Base-by-base conservation (phyloP, 495 filamentous ascomycete species). In the Glonium stellatum region DNA sequence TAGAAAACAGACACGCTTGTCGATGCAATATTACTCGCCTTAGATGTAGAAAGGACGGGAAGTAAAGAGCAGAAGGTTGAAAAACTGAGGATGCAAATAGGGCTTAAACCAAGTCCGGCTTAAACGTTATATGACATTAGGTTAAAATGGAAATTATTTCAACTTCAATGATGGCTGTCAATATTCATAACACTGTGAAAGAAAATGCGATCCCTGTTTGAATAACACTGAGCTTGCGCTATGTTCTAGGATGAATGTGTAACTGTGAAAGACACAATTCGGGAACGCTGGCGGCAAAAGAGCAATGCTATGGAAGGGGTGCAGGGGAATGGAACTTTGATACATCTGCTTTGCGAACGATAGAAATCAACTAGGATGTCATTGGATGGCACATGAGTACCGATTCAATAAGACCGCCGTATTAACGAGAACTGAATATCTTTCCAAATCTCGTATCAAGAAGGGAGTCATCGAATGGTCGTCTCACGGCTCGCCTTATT, bases 41-140 rank as follows among this genome's bases (percentile, higher is more conserved):
- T 68, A 42, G 59, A 68, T 10, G 63, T 58, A 12, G 63, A 66
- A 18, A 56, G 62, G 1, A 54, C 55, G 11, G 62, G 66, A 19
- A 66, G 23, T 46, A 59, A 62, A 39, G 59, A 47, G 34, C 44
- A 31, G 49, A 68, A 66, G 56, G 19, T 39, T 4, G 62, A 68
- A 34, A 59, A 47, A 49, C 47, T 68, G 19, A 48, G 66, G 23
- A 9, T 66, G 55, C 62, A 68, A 51, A 55, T 68, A 36, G 62
- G 66, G 12, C 34, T 68, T 50, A 62, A 54, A 57, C 49, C 66
- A 47, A 65, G 56, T 41, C 66, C 66, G 1, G 59, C 57, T 15
- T 68, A 55, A 67, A 41, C 48, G 2, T 6, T 3, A 31, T 58
- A n/a, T 49, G 37, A n/a, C 46, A n/a, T 57, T 41, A 21, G 18